Base-by-base conservation (phyloP, 371 early-diverging fungal species). In the Mucor piriformis region DNA sequence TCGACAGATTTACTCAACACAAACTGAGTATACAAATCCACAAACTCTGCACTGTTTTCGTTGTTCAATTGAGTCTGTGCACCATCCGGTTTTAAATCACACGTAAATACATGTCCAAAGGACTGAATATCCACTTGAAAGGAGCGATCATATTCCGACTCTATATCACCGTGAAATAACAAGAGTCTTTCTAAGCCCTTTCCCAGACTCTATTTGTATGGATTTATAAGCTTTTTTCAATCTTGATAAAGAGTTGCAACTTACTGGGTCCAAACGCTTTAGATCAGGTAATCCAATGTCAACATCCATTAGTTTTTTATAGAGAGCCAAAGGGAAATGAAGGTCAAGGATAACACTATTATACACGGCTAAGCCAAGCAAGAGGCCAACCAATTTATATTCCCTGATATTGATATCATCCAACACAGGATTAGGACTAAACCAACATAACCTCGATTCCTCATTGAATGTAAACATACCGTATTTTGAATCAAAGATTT, bases 401-500 rank as follows among this genome's bases (percentile, higher is more conserved):
- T 96, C 94, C 47, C 89, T 81, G 38, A 83, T 69, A 3, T 78
- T 73, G 18, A 61, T 49, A 61, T 82, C 83, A 33, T 90, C 88
- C 52, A 88, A 87, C 23, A 83, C 63, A 6, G 85, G 79, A 55
- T 83, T 82, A 15, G 89, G 87, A 40, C 83, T 88, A 61, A 97
- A 94, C 94, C 97, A 95, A 66, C 90, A 92, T 29, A 92, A 74
- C 21, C 88, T 79, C 16, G 91, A 86, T 59, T 92, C 92, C 20
- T 95, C 93, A 57, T 95, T 91, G 50, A 83, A 89, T 10, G 62
- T 71, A 65, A 96, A 98, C 84, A 98, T 92, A 29, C 95, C 97
- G 67, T 93, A 97, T 64, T 94, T 88, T 15, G 90, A 88, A 64
- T 95, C 93, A 75, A 97, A 92, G 46, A 97, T 81, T 51, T 96